Evolutionary conservation across 345 rosid genomes (phyloP).

Genomic region (Mangifera indica): DNA sequence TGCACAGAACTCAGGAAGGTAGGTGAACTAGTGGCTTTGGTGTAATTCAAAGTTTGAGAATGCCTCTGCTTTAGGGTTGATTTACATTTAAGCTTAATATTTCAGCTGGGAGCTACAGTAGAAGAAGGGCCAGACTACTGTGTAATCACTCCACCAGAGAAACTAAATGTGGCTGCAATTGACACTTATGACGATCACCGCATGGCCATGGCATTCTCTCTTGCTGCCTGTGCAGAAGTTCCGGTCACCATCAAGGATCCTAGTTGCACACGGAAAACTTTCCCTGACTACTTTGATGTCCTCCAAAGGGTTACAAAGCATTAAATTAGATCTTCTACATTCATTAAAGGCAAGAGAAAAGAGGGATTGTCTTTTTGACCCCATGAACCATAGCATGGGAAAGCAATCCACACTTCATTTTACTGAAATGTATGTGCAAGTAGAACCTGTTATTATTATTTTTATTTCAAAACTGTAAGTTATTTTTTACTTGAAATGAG

Average conservation of each 20-base stretch:
- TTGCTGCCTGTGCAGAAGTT: constrained; percentile 91
- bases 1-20: constrained; percentile 97
- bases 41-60: constrained; percentile 1
- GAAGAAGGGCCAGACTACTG: constrained; percentile 97
- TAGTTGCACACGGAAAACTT: constrained; percentile 86
- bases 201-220: constrained; percentile 99
- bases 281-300: constrained; percentile 93
- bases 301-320: constrained; percentile 33
- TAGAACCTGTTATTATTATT: constrained; percentile 11
- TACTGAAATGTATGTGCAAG: constrained; percentile 8
- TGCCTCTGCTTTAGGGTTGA: background rate
- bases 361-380: constrained; percentile 4
- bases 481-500: background rate
- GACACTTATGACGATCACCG: constrained; percentile 97
- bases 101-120: constrained; percentile 93
- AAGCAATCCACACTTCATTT: background rate
- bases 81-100: constrained; percentile 6
- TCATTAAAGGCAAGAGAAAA: background rate
- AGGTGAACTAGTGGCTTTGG: background rate
- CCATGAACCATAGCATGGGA: background rate
- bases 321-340: background rate
- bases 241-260: constrained; percentile 94
- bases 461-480: background rate
- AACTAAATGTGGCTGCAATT: constrained; percentile 62
- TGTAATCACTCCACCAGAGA: constrained; percentile 90